These are phyloP conservation scores for Trichophyton simii DNA, from an alignment of 2,329 filamentous ascomycete species.

Conservation along the genomic window DNA sequence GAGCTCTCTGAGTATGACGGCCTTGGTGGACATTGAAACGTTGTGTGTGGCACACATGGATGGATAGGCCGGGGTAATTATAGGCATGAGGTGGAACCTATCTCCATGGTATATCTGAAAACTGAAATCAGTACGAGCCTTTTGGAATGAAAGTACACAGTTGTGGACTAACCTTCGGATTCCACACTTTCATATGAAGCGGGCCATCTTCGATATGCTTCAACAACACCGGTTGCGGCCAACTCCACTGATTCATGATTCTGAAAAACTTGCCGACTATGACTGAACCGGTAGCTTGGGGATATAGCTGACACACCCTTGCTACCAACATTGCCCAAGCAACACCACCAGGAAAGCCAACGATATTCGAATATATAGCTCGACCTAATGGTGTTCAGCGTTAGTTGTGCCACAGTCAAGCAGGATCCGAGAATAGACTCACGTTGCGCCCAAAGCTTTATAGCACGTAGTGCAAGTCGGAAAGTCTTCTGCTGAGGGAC, in stretches of 20 bases:
- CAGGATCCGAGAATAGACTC: conserved; percentile 13
- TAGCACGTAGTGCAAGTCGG: conserved; percentile 72
- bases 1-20: conserved; percentile 72
- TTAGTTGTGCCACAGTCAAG: background rate
- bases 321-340: conserved; percentile 98
- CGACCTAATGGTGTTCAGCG: conserved; percentile 39
- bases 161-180: conserved; percentile 55
- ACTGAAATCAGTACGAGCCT: background rate
- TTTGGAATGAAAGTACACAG: background rate
- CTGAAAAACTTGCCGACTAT: conserved; percentile 91
- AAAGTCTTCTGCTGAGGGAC: conserved; percentile 88
- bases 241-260: conserved; percentile 81
- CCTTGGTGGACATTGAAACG: conserved; percentile 72
- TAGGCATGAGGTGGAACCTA: conserved; percentile 83
- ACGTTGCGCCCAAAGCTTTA: conserved; percentile 92
- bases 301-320: conserved; percentile 89
- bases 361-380: conserved; percentile 89
- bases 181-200: conserved; percentile 80
- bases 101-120: conserved; percentile 62
- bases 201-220: conserved; percentile 76
- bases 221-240: conserved; percentile 85
- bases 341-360: conserved; percentile 91
- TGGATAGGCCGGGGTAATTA: conserved; percentile 94
- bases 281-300: conserved; percentile 75
- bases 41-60: conserved; percentile 98